Base-by-base conservation (phyloP, 176 grass and related monocot species). In the maize (Zea mays) region DNA sequence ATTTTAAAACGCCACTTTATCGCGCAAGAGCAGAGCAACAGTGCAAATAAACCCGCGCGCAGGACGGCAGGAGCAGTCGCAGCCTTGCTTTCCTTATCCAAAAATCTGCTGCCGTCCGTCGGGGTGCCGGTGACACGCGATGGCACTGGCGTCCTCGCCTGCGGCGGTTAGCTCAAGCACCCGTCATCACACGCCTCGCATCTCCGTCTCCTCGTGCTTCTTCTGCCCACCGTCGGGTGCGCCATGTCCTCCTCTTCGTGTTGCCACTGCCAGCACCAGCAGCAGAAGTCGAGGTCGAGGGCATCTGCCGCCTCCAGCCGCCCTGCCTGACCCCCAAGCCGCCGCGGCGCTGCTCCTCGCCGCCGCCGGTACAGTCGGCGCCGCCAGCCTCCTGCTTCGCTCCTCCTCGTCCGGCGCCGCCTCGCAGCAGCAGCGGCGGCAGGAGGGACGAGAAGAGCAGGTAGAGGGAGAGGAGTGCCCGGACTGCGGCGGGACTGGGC, bases 341-440 rank as follows among this genome's bases (percentile, higher is more conserved):
- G 64, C 64, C 0, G 50, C 39, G 49, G 38, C 13, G 50, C 8
- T 65, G 0, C 54, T 76, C 57, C 65, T 79, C 19, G 76, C 5
- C 50, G 77, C 34, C 37, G 63, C 64, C 50, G 64, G 49, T 2
- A 35, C 64, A 51, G 77, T 57, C n/a, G 63, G 37, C 5, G 50
- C 38, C 4, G 50, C 50, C 13, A 79, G 64, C 38, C 50, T 78
- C 34, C 62, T 78, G 62, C 62, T 78, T 2, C 76, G 76, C 38
- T 44, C 38, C 3, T 19, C 55, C 3, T 49, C 63, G 0, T n/a
- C 21, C 0, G 9, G 10, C 21, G 1, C 36, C 7, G 14, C 62
- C 62, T 1, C n/a, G 3, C 4, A 17, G 62, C 48, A 34, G 11
- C 49, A 20, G 9, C 7, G 0, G 21, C 3, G 8, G 66, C 8